These are phyloP conservation scores for Populus nigra DNA, from an alignment of 345 rosid species.

Conservation along the genomic window DNA sequence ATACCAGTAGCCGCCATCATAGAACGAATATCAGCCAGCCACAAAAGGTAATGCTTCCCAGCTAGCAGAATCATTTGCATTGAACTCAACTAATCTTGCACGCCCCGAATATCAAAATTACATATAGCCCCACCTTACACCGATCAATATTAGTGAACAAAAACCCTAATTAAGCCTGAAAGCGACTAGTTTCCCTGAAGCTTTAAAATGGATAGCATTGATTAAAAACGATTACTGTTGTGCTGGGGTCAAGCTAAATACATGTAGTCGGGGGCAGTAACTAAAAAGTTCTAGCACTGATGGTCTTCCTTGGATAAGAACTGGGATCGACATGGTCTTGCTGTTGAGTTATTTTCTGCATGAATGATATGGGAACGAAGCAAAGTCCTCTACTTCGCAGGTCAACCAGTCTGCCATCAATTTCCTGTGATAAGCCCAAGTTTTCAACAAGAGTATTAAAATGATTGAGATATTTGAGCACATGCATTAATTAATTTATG, in stretches of 20 bases:
- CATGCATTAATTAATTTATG: neutral
- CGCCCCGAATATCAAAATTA: too few species aligned
- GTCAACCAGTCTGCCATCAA: slow-evolving; percentile 21
- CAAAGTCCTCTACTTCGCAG: slow-evolving; percentile 54
- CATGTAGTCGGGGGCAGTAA: neutral
- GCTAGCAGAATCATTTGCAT: too few species aligned
- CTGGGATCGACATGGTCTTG: neutral
- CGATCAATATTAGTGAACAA: neutral
- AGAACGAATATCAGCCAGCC: too few species aligned
- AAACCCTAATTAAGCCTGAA: neutral
- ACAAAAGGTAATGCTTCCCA: too few species aligned
- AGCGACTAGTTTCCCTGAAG: neutral
- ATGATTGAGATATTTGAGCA: neutral
- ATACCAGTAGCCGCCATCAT: too few species aligned
- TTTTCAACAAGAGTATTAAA: neutral
- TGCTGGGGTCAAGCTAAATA: neutral
- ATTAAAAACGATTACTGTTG: neutral
- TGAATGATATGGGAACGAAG: slow-evolving; percentile 45
- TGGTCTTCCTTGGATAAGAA: neutral
- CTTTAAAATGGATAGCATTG: neutral
- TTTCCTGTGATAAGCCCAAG: slow-evolving; percentile 24
- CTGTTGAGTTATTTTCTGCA: slow-evolving; percentile 20
- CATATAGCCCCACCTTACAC: too few species aligned
- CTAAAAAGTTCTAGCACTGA: neutral
- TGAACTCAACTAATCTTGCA: too few species aligned